Base-by-base conservation (phyloP, 2,329 filamentous ascomycete genomes). In the Alternaria incomplexa region DNA sequence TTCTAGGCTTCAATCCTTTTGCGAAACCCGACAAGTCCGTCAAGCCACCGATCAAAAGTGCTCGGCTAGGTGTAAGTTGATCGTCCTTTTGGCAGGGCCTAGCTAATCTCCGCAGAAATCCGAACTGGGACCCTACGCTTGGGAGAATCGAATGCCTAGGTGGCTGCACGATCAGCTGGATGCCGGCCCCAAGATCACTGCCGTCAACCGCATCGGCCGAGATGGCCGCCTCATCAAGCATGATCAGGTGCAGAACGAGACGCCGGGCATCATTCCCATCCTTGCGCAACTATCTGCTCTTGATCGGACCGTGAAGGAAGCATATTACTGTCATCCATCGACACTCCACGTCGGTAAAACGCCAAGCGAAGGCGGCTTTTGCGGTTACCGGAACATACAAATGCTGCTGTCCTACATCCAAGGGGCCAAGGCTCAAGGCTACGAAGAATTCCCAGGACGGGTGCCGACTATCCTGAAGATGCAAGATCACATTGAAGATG, bases 331-430 rank as follows among this genome's bases (percentile, higher is more conserved):
- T 77, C 89, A 93, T 72, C 86, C 90, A 1, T 84, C 85, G 51
- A 91, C 93, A 0, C 85, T 89, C 52, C 94, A 97, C 73, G 86
- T 98, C 25, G 92, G 91, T 55, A 97, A 97, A 73, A 84, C 76
- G 0, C 76, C 96, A 56, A 87, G 85, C n/a, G 94, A 97, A 81
- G 93, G 93, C 22, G 92, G 93, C 6, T 98, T 98, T 77, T 98
- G 95, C 76, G 95, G 95, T 4, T 98, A 97, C 77, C 88, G 95
- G 44, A 98, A 97, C 74, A 96, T 97, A 30, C 96, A 98, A 77
- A 96, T 96, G 89, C 80, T 97, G 69, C 83, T 91, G 13, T 95
- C 93, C 0, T 94, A 93, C 76, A 88, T 97, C 20, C 87, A 90
- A 62, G 86, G 85, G 9, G 81, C 87, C 1, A 78, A 82, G 43